Evolutionary conservation across 768 basidiomycete genomes (phyloP), one percentile per base, ranked within the genome.

Genomic region (Sarcodon aspratus): DNA sequence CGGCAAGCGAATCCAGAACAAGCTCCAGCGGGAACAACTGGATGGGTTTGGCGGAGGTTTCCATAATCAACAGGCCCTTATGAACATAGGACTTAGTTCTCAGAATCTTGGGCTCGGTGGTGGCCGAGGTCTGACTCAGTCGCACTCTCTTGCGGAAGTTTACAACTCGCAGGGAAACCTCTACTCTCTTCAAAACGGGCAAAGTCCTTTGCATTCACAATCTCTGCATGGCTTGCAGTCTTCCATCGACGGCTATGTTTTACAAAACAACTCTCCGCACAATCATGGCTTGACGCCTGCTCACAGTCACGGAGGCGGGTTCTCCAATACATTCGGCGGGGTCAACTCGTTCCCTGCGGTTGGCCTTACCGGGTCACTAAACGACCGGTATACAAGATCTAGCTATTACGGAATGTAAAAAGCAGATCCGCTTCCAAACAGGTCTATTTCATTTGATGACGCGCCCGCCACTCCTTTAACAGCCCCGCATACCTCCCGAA

Each of bases 1-100:
- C 58, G 96, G 96, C 57, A 99, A 99, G 72, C 84, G 96, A 40
- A 99, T 99, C 60, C 95, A 97, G 67, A 94, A 93, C 72, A 97
- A 97, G 69, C 72, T 98, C 48, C 94, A 96, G 67, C 89, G 95
- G 50, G 93, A 95, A 68, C 55, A 90, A 57, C 75, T 85, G 67
- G 86, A 87, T 55, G 74, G 69, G 48, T 82, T 73, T 52, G 72
- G 74, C 44, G 56, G 55, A 10, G 72, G 74, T 48, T 80, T 79
- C 61, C 74, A 78, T 50, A 73, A 72, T 59, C 79, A 78, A 57
- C 79, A 79, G 56, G 64, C 72, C 33, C 69, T 85, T 54, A 69
- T 75, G 50, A 80, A 74, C 57, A 73, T 81, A 68, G 67, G 72
- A 17, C 69, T 82, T 44, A 70, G 68, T 54, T 77, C 71, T 58